Evolutionary conservation across 106 monocot species (phyloP), one percentile per base, ranked within the genome.

Genomic region (Dendrobium nobile): DNA sequence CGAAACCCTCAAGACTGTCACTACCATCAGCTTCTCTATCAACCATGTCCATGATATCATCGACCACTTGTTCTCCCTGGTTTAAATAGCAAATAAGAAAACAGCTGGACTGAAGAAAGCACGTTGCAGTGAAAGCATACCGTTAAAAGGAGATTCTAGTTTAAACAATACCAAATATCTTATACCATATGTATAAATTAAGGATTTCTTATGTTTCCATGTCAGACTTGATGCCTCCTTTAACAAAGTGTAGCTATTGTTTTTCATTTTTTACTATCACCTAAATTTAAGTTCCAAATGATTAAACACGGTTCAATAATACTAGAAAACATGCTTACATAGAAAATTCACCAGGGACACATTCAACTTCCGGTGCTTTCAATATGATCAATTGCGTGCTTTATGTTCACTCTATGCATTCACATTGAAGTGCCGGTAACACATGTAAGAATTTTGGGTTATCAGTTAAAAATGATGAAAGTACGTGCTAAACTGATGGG

Each of bases 1-100:
- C 99, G 83, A 99, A 99, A 75, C 99, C 99, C 83, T 99, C 99
- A 54, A 99, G 93, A 82, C 99, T 99, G 83, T 99, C 99, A 85
- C 99, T 99, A 79, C 99, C 99, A 91, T 99, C 99, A 75, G 99
- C 99, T 87, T 99, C 99, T 85, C 99, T 87, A 77, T 99, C 99
- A 41, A 99, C 82, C 99, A 99, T 99, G 76, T 99, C 99, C 99
- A 99, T 99, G 77, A 99, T 99, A 82, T 99, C 95, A 89, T 95
- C 99, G 47, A 99, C 92, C 31, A 99, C 95, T 91, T 95, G 88
- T 70, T 99, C 95, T 51, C 95, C 99, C 96, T 96, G 72, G 17
- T 44, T 77, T 13, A 85, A 79, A 77, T 72, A 61, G 37, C 19
- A 75, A 67, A 76, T 24, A 47, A 47, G 41, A 8, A n/a, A 76